These are phyloP conservation scores for Malus asiatica DNA, from an alignment of 306 rosid species.

Conservation along the genomic window DNA sequence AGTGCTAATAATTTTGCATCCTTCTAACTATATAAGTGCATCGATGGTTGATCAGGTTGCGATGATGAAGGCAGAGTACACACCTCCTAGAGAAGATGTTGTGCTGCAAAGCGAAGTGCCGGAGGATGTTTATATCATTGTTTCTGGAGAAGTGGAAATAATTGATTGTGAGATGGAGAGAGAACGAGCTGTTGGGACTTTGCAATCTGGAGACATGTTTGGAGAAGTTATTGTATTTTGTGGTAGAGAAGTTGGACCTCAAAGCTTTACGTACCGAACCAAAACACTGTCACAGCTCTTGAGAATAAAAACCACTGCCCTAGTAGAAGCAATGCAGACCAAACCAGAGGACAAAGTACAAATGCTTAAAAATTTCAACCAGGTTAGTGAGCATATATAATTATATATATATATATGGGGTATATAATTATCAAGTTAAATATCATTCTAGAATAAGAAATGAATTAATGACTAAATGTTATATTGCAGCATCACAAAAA, in stretches of 20 bases:
- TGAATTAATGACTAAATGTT: not conserved
- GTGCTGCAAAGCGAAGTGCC: slow-evolving; percentile 68
- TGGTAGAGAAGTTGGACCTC: slow-evolving; percentile 67
- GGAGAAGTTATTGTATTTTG: slow-evolving; percentile 86
- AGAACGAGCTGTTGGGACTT: slow-evolving; percentile 52
- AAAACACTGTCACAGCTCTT: slow-evolving; percentile 79
- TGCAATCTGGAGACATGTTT: slow-evolving; percentile 58
- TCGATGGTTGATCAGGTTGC: slow-evolving; percentile 40
- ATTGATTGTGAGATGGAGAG: slow-evolving; percentile 42
- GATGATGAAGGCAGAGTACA: slow-evolving; percentile 79
- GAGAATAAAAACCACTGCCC: slow-evolving; percentile 56
- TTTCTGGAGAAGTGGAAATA: slow-evolving; percentile 82
- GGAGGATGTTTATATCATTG: slow-evolving; percentile 76
- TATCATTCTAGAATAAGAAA: not conserved
- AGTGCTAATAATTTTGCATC: no score
- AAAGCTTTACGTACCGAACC: slow-evolving; percentile 63
- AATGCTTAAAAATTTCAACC: slow-evolving; percentile 64
- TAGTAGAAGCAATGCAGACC: slow-evolving; percentile 53
- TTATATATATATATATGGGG: no score
- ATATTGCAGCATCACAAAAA: slow-evolving; percentile 60
- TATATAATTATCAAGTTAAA: no score
- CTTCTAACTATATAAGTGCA: no score
- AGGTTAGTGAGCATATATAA: slow-evolving; percentile 26
- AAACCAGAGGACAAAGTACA: slow-evolving; percentile 41
- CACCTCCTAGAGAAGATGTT: slow-evolving; percentile 93